These are phyloP conservation scores for Colletotrichum aenigma DNA, from an alignment of 2,329 filamentous ascomycete genomes.

Conservation along the genomic window DNA sequence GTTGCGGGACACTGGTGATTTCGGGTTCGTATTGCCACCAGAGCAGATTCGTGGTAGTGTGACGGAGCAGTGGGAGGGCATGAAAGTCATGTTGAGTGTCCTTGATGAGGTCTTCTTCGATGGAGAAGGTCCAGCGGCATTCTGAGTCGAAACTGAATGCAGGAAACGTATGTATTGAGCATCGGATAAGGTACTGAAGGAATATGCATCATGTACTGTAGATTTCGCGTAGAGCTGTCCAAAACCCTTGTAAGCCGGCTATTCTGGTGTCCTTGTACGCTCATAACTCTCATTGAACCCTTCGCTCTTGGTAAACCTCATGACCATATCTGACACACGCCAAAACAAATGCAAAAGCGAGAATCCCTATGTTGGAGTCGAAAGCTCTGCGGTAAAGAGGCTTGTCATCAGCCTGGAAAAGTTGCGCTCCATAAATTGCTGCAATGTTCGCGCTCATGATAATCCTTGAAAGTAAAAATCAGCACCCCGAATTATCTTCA, in stretches of 20 bases:
- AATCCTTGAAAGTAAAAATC: conserved; percentile 37
- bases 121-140: conserved; percentile 25
- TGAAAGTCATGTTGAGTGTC: conserved; percentile 34
- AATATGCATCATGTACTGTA: neutral
- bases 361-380: conserved; percentile 46
- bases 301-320: conserved; percentile 28
- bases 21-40: conserved; percentile 40
- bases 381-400: conserved; percentile 58
- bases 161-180: neutral
- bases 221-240: neutral
- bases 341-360: conserved; percentile 45
- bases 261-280: neutral
- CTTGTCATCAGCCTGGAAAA: conserved; percentile 58
- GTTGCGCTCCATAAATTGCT: conserved; percentile 64
- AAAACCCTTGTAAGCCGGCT: neutral
- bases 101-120: conserved; percentile 39
- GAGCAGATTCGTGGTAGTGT: conserved; percentile 38
- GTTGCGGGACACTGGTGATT: conserved; percentile 35
- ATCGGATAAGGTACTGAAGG: neutral
- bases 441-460: conserved; percentile 68
- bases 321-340: conserved; percentile 48
- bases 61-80: conserved; percentile 37
- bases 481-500: neutral
- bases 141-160: neutral
- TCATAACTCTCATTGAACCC: neutral